These are phyloP conservation scores for Trametes sp. DNA, from an alignment of 1,284 basidiomycete species.

Conservation along the genomic window DNA sequence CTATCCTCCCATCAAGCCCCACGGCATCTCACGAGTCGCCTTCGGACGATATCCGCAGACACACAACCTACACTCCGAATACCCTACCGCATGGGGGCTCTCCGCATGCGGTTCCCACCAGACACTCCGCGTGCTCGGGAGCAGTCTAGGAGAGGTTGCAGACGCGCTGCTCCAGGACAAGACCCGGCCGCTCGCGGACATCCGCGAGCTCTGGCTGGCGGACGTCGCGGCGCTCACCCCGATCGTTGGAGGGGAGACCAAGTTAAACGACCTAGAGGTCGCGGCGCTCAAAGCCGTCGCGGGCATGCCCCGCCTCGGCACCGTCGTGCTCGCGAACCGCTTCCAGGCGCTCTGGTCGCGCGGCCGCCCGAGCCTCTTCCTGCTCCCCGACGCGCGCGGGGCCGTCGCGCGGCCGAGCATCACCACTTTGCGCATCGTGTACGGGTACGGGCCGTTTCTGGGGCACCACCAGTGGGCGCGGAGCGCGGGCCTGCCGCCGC, in stretches of 20 bases:
- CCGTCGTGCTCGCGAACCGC: background rate
- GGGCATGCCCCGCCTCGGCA: background rate
- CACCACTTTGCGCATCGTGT: background rate
- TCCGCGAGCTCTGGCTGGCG: slow-evolving; percentile 1
- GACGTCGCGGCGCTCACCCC: background rate
- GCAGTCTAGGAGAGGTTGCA: background rate
- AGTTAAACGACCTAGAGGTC: background rate
- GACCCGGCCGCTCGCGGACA: background rate
- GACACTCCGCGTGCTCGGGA: background rate
- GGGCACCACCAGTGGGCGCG: background rate
- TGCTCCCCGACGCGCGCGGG: background rate
- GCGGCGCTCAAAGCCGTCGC: background rate
- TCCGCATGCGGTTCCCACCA: background rate
- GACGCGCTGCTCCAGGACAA: background rate
- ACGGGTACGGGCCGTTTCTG: background rate
- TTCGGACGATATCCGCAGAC: background rate
- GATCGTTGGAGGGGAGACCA: too few species aligned
- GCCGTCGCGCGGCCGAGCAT: background rate
- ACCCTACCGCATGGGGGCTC: background rate
- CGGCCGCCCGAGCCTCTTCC: background rate
- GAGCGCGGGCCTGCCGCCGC: background rate
- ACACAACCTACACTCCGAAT: background rate
- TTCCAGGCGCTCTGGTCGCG: background rate
- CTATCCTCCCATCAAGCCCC: background rate
- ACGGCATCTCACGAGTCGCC: background rate